Evolutionary conservation across 495 filamentous ascomycete species (phyloP).

Genomic region (Astrocystis sublimbata): DNA sequence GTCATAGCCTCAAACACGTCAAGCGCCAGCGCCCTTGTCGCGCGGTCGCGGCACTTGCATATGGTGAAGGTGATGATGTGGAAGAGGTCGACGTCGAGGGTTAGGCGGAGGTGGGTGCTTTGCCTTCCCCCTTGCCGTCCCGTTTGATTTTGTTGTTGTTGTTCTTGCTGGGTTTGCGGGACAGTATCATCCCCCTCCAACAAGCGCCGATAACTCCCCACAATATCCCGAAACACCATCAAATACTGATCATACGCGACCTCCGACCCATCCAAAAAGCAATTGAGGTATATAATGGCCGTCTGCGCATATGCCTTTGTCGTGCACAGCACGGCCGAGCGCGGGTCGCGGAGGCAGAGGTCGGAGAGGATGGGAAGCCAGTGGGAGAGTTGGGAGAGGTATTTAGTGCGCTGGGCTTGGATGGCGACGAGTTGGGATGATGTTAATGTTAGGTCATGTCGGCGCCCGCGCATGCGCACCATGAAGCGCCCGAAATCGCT

Average conservation of each 20-base stretch:
- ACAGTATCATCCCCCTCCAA: conserved; percentile 15
- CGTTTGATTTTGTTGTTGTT: not conserved
- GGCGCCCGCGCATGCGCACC: conserved; percentile 19
- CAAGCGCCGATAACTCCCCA: conserved; percentile 20
- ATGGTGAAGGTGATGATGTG: conserved; percentile 26
- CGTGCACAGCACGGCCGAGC: conserved; percentile 14
- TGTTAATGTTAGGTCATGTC: not conserved
- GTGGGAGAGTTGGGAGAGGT: conserved; percentile 11
- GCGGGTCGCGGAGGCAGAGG: conserved; percentile 17
- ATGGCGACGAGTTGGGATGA: conserved; percentile 7
- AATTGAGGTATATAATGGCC: conserved; percentile 23
- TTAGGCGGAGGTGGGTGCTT: conserved; percentile 10
- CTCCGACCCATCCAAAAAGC: conserved; percentile 24
- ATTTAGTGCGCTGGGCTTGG: conserved; percentile 17
- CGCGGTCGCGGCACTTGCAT: conserved; percentile 24
- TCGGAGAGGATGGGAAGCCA: conserved; percentile 22
- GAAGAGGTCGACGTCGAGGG: conserved; percentile 26
- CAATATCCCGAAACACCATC: conserved; percentile 20
- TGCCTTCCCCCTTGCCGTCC: not conserved
- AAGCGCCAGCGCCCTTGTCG: conserved; percentile 17
- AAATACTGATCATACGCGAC: conserved; percentile 24
- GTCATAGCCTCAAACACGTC: conserved; percentile 23
- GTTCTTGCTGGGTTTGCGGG: not conserved
- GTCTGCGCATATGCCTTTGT: conserved; percentile 21
- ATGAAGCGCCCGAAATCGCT: conserved; percentile 26